Evolutionary conservation across 202 grass and related monocot genomes (phyloP).

Genomic region (Cymbopogon flexuosus): DNA sequence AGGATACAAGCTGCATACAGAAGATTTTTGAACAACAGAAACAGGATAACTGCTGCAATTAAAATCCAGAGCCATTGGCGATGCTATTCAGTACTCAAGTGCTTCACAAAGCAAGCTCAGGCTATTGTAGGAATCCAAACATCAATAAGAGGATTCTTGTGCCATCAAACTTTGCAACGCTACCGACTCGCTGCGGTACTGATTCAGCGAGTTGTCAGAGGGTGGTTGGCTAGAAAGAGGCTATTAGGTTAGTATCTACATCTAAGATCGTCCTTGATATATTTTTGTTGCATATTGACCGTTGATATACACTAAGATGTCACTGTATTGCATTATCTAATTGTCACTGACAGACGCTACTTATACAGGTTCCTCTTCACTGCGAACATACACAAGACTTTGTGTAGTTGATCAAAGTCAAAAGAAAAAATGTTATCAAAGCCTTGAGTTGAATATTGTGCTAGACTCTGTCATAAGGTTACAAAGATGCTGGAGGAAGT

Average conservation of each 20-base stretch:
- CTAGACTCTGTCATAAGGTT: constrained; percentile 37
- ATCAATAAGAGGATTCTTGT: constrained; percentile 34
- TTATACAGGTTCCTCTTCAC: constrained; percentile 49
- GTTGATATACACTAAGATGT: background rate
- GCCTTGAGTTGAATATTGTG: constrained; percentile 47
- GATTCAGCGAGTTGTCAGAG: constrained; percentile 47
- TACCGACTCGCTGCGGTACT: constrained; percentile 17
- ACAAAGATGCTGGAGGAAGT: constrained; percentile 53
- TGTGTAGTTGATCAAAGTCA: constrained; percentile 14
- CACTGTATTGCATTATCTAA: background rate
- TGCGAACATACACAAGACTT: constrained; percentile 17
- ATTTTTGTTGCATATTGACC: background rate
- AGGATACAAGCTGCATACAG: constrained; percentile 54
- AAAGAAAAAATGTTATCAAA: constrained; percentile 16
- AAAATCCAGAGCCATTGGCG: constrained; percentile 60
- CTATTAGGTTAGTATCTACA: constrained; percentile 46
- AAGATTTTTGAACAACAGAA: constrained; percentile 33
- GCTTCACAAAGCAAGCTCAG: constrained; percentile 38
- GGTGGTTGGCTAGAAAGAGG: constrained; percentile 46
- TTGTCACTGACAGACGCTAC: background rate
- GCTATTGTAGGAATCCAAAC: constrained; percentile 41
- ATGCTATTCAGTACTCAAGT: constrained; percentile 33
- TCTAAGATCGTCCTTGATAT: constrained; percentile 2
- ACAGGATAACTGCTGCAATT: constrained; percentile 37
- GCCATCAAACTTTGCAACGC: constrained; percentile 17